A percentile compares a stretch with the other conserved stretches of the same genome.
phyloP scores from a whole-genome alignment of 73 alveolate species.

The Paramecium tetraurelia region DNA sequence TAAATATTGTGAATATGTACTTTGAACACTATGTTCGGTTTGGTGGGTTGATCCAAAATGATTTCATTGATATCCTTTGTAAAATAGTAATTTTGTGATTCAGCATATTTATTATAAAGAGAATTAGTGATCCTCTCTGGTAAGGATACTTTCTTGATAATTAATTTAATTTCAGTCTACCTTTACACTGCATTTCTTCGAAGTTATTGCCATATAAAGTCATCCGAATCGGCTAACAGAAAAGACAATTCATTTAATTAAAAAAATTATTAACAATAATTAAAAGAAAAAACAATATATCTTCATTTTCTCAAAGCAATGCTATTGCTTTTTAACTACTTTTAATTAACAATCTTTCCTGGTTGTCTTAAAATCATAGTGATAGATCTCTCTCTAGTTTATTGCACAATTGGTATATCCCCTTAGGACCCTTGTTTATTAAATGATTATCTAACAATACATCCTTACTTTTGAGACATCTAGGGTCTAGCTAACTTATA shows the following conservation, averaged over 20 bases:
- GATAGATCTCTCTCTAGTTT: neutral
- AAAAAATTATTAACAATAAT: neutral
- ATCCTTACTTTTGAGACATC: neutral
- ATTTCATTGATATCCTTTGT: constrained; percentile 63
- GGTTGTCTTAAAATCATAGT: neutral
- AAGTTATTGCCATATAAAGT: neutral
- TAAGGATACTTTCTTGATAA: constrained; percentile 48
- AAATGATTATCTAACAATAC: neutral
- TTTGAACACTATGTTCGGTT: constrained; percentile 35
- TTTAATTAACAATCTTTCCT: constrained; percentile 34
- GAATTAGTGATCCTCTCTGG: constrained; percentile 42
- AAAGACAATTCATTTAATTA: constrained; percentile 21
- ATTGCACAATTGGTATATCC: neutral
- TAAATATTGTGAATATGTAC: neutral
- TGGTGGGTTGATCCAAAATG: constrained; percentile 46
- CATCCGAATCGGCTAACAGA: constrained; percentile 17
- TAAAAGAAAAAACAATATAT: neutral
- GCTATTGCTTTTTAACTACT: constrained; percentile 5
- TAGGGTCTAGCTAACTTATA: neutral
- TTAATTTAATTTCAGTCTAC: neutral
- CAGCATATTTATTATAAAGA: constrained; percentile 57
- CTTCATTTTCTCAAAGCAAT: neutral
- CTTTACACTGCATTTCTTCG: neutral
- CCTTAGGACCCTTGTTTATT: neutral
- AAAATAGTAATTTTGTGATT: constrained; percentile 56